Percentiles rank a stretch among this genome's conserved stretches.
phyloP scores from a whole-genome alignment of 495 filamentous ascomycete species.

The Darksidea phi region DNA sequence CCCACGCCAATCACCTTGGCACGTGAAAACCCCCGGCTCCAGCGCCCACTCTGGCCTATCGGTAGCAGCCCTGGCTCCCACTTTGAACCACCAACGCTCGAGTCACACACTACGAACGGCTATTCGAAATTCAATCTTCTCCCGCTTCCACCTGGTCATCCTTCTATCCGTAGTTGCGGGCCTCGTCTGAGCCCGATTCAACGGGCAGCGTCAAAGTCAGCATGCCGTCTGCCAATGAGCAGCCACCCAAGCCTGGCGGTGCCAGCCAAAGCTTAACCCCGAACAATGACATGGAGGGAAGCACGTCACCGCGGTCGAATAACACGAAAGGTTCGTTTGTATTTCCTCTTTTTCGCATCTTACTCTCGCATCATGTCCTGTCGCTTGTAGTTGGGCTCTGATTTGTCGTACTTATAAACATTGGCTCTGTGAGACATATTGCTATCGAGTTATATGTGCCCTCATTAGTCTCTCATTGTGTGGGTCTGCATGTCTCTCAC shows the following conservation, averaged over 20 bases:
- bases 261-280: slow-evolving; percentile 23
- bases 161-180: neutral
- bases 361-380: neutral
- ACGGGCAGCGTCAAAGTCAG: neutral
- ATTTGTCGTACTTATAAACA: too few relatives aligned
- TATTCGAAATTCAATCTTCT: too few relatives aligned
- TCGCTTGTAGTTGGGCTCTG: too few relatives aligned
- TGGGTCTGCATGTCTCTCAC: too few relatives aligned
- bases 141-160: too few relatives aligned
- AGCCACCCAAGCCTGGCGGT: slow-evolving; percentile 12
- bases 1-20: slow-evolving; percentile 4
- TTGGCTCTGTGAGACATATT: too few relatives aligned
- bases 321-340: slow-evolving; percentile 27
- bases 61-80: neutral
- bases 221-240: slow-evolving; percentile 26
- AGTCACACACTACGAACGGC: neutral
- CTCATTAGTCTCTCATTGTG: too few relatives aligned
- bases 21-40: slow-evolving; percentile 17
- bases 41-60: neutral
- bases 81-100: neutral
- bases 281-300: slow-evolving; percentile 11
- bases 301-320: slow-evolving; percentile 22
- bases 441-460: too few relatives aligned
- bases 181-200: neutral
- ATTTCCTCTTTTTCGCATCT: neutral